Evolutionary conservation across 2,329 filamentous ascomycete species (phyloP).

Genomic region (Aspergillus fijiensis): DNA sequence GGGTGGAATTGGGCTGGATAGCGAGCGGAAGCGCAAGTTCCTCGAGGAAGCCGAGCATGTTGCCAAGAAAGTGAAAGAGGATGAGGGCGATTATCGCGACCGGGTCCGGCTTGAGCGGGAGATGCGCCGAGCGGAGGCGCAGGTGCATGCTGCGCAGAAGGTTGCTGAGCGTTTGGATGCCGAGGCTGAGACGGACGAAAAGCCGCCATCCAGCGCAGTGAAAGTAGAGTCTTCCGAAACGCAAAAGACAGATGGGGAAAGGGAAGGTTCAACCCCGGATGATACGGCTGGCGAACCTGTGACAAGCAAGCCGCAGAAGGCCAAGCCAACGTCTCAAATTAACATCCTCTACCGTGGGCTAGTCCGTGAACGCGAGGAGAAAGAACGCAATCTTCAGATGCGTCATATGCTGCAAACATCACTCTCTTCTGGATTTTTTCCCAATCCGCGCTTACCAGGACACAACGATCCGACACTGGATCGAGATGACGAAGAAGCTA

Average conservation of each 20-base stretch:
- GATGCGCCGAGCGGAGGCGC: slow-evolving; percentile 64
- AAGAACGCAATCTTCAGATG: slow-evolving; percentile 39
- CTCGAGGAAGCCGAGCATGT: slow-evolving; percentile 60
- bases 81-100: slow-evolving; percentile 72
- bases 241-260: slow-evolving; percentile 16
- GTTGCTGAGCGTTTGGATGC: slow-evolving; percentile 75
- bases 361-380: slow-evolving; percentile 66
- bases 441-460: slow-evolving; percentile 54
- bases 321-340: slow-evolving; percentile 62
- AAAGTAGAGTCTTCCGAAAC: slow-evolving; percentile 10
- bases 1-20: slow-evolving; percentile 79
- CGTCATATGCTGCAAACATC: slow-evolving; percentile 35
- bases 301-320: slow-evolving; percentile 17
- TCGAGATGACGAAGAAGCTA: slow-evolving; percentile 67
- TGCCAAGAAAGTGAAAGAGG: slow-evolving; percentile 61
- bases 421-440: slow-evolving; percentile 36
- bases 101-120: slow-evolving; percentile 70
- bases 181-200: slow-evolving; percentile 41
- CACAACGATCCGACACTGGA: slow-evolving; percentile 71
- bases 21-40: slow-evolving; percentile 75
- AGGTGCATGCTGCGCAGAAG: slow-evolving; percentile 75
- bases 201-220: slow-evolving; percentile 6
- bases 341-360: slow-evolving; percentile 79
- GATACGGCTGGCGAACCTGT: slow-evolving; percentile 1
- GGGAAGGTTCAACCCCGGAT: slow-evolving; percentile 7